Evolutionary conservation across 2,329 filamentous ascomycete genomes (phyloP), one percentile per base, ranked within the genome.

Genomic region (Domatiomyces globalis): DNA sequence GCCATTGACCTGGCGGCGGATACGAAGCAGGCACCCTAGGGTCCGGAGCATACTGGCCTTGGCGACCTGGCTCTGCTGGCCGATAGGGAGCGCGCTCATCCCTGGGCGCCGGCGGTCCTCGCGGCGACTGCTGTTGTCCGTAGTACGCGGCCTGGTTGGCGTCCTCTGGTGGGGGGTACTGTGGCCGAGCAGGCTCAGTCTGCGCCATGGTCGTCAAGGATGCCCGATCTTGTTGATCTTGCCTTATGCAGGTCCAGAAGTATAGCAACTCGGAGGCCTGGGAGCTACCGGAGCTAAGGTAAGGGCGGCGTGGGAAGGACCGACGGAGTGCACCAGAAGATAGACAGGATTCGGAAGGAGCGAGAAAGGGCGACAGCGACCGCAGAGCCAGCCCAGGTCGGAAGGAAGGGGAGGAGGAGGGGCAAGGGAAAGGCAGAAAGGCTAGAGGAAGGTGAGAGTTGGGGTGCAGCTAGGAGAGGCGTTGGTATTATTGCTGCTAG

Each of bases 11-110:
- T 48, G 66, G 57, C 56, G 64, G 58, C 54, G 66, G 64, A 56
- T 69, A 64, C 45, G 56, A 52, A 50, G 53, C 49, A 48, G 54
- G 53, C 33, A 58, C 58, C 68, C 68, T 69, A 56, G 66, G 66
- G 51, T 65, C 65, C 52, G 66, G 66, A 62, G 68, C 67, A 66
- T 71, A 70, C 62, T 71, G 70, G 62, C 67, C 69, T 63, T 66
- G 69, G 54, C 68, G 69, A 62, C 65, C 66, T 54, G 69, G 66
- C 62, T 73, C 71, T 47, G 56, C 54, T 6, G 56, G 56, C 47
- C 58, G 56, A 52, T 62, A 62, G 29, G 51, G 29, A 51, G 47
- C 57, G 19, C 58, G 49, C 27, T 58, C 57, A 22, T 58, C 55
- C 52, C 58, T 54, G 18, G 50, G 46, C 9, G 52, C 49, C 39